These are phyloP conservation scores for Rubus parviflorus DNA, from an alignment of 306 rosid species.

Conservation along the genomic window DNA sequence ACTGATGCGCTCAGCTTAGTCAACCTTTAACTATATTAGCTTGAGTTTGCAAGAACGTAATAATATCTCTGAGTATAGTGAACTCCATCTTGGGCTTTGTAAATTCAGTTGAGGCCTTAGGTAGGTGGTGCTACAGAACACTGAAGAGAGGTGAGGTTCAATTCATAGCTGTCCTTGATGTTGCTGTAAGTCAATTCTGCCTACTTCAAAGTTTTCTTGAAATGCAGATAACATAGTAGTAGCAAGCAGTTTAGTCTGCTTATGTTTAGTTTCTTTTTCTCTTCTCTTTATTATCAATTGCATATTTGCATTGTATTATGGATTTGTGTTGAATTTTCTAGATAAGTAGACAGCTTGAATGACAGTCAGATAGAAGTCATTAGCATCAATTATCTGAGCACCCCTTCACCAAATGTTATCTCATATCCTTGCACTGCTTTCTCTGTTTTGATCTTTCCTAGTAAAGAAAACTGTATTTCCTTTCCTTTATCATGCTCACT, in stretches of 20 bases:
- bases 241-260: background rate
- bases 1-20: no score
- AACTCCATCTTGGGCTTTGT: background rate
- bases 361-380: background rate
- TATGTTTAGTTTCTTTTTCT: background rate
- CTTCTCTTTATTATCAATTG: background rate
- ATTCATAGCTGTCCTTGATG: background rate
- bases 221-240: background rate
- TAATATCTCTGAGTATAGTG: background rate
- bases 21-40: background rate
- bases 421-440: slow-evolving; percentile 1
- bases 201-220: background rate
- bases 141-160: background rate
- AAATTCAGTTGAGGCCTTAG: background rate
- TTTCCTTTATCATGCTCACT: background rate
- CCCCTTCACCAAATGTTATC: background rate
- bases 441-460: background rate
- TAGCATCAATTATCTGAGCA: background rate
- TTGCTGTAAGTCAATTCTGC: background rate
- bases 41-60: background rate
- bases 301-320: background rate
- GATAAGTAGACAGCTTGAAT: background rate
- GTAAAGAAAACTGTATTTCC: background rate
- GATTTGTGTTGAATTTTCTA: background rate
- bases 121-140: background rate